phyloP scores from a whole-genome alignment of 352 stramenopile genomes.

The Phytopythium mirpurense region DNA sequence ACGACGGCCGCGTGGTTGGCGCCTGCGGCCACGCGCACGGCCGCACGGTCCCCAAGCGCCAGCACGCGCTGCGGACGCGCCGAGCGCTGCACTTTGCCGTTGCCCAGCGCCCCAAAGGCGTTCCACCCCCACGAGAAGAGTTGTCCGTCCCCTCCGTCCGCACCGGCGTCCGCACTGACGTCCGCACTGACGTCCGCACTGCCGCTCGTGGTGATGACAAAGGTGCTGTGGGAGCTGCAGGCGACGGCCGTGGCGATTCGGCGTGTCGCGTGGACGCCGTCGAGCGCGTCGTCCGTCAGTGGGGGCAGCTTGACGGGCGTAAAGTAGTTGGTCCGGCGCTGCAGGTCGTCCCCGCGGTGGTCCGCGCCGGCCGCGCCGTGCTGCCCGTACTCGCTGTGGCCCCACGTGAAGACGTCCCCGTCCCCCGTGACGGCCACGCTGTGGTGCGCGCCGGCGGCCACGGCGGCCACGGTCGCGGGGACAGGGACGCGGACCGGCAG shows the following conservation, averaged over 20 bases:
- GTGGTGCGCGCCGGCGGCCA: conserved; percentile 72
- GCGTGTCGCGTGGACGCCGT: background rate
- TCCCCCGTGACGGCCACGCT: conserved; percentile 56
- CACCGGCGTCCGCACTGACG: background rate
- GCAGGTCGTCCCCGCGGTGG: conserved; percentile 61
- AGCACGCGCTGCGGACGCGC: conserved; percentile 61
- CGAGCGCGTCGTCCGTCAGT: conserved; percentile 30
- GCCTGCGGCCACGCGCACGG: conserved; percentile 45
- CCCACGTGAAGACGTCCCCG: conserved; percentile 68
- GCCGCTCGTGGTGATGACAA: conserved; percentile 46
- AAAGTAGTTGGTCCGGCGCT: conserved; percentile 74
- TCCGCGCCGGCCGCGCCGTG: conserved; percentile 41
- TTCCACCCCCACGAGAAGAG: conserved; percentile 89
- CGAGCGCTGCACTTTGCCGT: conserved; percentile 70
- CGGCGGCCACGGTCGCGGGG: conserved; percentile 37
- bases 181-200: too few relatives aligned
- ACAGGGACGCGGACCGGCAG: conserved; percentile 52
- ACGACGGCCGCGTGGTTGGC: conserved; percentile 68
- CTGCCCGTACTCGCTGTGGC: conserved; percentile 81
- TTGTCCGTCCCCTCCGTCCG: conserved; percentile 22
- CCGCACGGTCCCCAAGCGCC: conserved; percentile 52
- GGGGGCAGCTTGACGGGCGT: conserved; percentile 53
- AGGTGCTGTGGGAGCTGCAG: conserved; percentile 76
- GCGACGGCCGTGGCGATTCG: conserved; percentile 22
- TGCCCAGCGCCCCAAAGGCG: conserved; percentile 66